A percentile compares a stretch with the other conserved stretches of the same genome.
Conservation (phyloP, 306 rosid genomes). For the Lithocarpus polystachyus region DNA sequence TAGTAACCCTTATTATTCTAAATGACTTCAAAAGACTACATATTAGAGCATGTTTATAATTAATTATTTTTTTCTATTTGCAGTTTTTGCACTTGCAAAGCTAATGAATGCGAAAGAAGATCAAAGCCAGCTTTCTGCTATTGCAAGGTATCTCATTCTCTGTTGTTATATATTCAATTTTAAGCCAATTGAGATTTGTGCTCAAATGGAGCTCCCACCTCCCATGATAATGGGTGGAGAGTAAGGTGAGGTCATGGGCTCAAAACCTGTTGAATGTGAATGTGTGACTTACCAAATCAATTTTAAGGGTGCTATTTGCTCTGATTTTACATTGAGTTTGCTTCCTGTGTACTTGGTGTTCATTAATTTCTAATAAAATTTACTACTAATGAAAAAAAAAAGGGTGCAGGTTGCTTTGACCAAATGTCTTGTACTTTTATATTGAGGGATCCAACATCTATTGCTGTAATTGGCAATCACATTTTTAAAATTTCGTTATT, state of each 20-base stretch:
- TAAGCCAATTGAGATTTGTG: not conserved
- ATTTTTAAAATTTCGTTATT: slow-evolving; percentile 12
- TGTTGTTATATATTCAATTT: slow-evolving; percentile 5
- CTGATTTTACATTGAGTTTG: no score
- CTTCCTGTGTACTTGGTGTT: no score
- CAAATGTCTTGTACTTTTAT: slow-evolving; percentile 9
- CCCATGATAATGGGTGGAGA: no score
- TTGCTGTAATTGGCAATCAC: slow-evolving; percentile 3
- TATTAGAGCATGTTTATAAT: slow-evolving; percentile 8
- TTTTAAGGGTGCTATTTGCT: no score
- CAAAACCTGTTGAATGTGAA: no score
- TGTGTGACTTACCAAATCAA: no score
- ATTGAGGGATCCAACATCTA: not conserved
- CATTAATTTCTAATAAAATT: no score
- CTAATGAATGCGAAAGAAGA: slow-evolving; percentile 90
- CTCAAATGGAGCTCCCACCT: no score
- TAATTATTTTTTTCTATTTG: slow-evolving; percentile 16
- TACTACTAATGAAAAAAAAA: not conserved
- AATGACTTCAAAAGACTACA: no score
- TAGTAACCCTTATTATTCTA: not conserved
- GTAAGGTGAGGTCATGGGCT: no score
- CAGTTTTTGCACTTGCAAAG: slow-evolving; percentile 93
- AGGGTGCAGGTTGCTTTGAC: slow-evolving; percentile 17
- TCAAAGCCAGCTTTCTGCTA: slow-evolving; percentile 87
- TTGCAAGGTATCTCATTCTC: slow-evolving; percentile 65